phyloP scores from a whole-genome alignment of 805 yeast species.

The Nakazawaea siamensis region DNA sequence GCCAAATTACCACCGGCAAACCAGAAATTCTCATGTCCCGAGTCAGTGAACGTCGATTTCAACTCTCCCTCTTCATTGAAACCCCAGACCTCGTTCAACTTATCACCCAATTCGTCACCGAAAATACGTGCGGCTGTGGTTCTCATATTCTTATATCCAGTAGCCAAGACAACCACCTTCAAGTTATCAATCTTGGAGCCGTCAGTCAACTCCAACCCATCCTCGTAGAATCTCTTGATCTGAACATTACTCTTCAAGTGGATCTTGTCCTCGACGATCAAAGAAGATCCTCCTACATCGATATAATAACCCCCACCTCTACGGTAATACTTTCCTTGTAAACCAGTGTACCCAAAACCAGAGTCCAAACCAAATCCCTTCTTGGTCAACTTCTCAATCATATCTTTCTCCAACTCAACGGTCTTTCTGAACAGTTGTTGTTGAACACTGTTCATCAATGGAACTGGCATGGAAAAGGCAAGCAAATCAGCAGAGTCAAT shows the following conservation, averaged over 20 bases:
- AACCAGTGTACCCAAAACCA: constrained; percentile 36
- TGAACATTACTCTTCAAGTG: constrained; percentile 23
- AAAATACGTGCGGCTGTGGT: constrained; percentile 29
- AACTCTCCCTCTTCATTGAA: constrained; percentile 35
- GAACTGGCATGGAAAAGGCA: constrained; percentile 26
- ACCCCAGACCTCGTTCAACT: constrained; percentile 31
- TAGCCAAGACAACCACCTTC: constrained; percentile 33
- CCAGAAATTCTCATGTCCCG: constrained; percentile 32
- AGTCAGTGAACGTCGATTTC: constrained; percentile 27
- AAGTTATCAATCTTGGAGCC: constrained; percentile 24
- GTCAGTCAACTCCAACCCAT: constrained; percentile 30
- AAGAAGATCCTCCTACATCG: constrained; percentile 33
- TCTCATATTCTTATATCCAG: constrained; percentile 33
- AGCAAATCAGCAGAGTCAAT: constrained; percentile 31
- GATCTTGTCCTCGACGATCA: constrained; percentile 30
- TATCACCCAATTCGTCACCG: constrained; percentile 26
- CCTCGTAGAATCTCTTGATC: constrained; percentile 26
- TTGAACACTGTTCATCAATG: constrained; percentile 24
- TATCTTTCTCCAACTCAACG: constrained; percentile 23
- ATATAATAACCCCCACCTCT: constrained; percentile 38
- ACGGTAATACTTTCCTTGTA: constrained; percentile 28
- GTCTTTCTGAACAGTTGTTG: constrained; percentile 28
- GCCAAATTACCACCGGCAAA: constrained; percentile 34
- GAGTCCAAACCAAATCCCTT: constrained; percentile 31
- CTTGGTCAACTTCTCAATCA: constrained; percentile 22